A percentile compares a stretch with the other conserved stretches of the same genome.
phyloP scores from a whole-genome alignment of 2,329 filamentous ascomycete species.

The Clonostachys sp. region DNA sequence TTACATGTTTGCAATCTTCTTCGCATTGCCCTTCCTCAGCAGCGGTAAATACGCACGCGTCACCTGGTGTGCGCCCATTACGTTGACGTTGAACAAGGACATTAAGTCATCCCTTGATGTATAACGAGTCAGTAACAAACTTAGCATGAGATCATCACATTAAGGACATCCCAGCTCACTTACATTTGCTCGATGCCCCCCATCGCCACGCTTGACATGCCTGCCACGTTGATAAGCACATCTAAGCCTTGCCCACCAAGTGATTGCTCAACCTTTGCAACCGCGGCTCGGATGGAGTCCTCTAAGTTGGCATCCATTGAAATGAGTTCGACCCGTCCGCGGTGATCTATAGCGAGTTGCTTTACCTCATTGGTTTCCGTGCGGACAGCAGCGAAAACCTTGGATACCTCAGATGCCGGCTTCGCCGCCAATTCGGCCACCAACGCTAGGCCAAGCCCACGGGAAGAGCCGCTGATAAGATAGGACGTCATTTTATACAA shows the following conservation, averaged over 20 bases:
- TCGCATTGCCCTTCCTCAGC: conserved; percentile 26
- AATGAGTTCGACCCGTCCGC: conserved; percentile 1
- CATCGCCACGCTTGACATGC: not conserved
- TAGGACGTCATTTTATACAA: conserved; percentile 22
- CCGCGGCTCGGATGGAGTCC: not conserved
- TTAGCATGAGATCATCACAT: too few species aligned
- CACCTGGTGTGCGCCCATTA: conserved; percentile 3
- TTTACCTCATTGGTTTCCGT: conserved; percentile 1
- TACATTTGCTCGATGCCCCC: not conserved
- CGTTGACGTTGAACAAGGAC: conserved; percentile 2
- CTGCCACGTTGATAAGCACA: conserved; percentile 4
- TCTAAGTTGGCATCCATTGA: not conserved
- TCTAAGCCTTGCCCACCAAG: conserved; percentile 1
- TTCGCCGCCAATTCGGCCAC: conserved; percentile 14
- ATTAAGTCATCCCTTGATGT: conserved; percentile 2
- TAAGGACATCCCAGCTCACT: too few species aligned
- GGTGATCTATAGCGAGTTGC: not conserved
- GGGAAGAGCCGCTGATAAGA: conserved; percentile 25
- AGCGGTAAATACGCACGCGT: conserved; percentile 30
- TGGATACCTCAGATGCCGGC: conserved; percentile 3
- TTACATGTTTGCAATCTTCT: conserved; percentile 37
- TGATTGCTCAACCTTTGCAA: not conserved
- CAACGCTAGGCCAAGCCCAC: conserved; percentile 28
- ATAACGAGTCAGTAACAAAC: too few species aligned
- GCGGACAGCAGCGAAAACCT: conserved; percentile 1